Conservation (phyloP, 164 flowering plant genomes). For the Malania oleifera region DNA sequence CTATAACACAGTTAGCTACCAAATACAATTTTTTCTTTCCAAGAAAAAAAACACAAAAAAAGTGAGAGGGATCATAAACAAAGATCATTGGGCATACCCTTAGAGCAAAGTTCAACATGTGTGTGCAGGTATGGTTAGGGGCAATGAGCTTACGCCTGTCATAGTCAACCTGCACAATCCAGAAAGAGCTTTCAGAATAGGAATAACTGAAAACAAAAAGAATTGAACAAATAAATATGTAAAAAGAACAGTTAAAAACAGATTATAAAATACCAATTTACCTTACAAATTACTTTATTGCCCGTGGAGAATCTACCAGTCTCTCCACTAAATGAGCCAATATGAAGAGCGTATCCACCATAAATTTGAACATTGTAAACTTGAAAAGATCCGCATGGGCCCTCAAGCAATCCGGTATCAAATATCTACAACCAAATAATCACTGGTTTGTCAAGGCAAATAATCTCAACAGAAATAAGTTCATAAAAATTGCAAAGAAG, state of each 20-base stretch:
- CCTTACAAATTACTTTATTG: slow-evolving; percentile 80
- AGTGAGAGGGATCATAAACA: not conserved
- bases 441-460: too few species aligned
- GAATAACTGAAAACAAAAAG: not conserved
- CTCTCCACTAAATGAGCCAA: slow-evolving; percentile 55
- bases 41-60: not conserved
- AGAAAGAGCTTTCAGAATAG: not conserved
- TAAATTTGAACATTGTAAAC: slow-evolving; percentile 77
- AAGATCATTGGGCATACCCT: slow-evolving; percentile 42
- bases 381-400: slow-evolving; percentile 64
- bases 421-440: slow-evolving; percentile 55
- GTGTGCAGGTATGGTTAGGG: slow-evolving; percentile 99
- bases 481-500: too few species aligned
- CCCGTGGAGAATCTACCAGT: slow-evolving; percentile 52
- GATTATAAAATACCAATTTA: slow-evolving; percentile 11
- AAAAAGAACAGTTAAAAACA: not conserved
- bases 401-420: slow-evolving; percentile 77
- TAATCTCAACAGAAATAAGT: too few species aligned
- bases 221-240: not conserved
- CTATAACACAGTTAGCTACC: too few species aligned
- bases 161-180: slow-evolving; percentile 75
- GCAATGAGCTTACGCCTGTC: slow-evolving; percentile 83
- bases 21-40: too few species aligned
- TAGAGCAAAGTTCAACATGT: slow-evolving; percentile 95
- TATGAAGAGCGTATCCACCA: slow-evolving; percentile 89